These are phyloP conservation scores for Solanum ahanhuiri DNA, from an alignment of 257 asterid genomes.

Conservation along the genomic window DNA sequence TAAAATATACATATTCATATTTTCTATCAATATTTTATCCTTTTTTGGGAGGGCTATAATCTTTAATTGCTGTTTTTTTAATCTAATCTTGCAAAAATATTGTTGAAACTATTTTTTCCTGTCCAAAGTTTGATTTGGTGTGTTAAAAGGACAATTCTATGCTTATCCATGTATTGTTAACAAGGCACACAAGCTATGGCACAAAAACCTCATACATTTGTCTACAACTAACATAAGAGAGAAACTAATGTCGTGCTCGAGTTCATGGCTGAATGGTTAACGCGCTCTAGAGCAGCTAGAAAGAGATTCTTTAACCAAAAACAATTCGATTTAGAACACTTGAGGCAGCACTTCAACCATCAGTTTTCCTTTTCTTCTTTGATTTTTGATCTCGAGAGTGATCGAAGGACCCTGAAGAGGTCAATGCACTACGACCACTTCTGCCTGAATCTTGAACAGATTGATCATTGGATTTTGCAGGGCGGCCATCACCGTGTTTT, in stretches of 20 bases:
- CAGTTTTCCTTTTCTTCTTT: constrained; percentile 35
- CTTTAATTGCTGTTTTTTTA: neutral
- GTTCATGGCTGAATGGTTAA: neutral
- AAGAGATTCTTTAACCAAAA: neutral
- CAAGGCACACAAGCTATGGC: neutral
- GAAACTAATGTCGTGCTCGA: neutral
- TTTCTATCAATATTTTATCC: neutral
- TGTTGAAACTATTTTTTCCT: no score
- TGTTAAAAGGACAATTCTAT: neutral
- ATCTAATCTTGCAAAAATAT: neutral
- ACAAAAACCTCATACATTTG: neutral
- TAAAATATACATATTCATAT: no score
- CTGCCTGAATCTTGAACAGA: constrained; percentile 42
- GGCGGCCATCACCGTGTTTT: constrained; percentile 24
- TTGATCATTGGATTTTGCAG: constrained; percentile 13
- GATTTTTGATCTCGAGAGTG: constrained; percentile 32
- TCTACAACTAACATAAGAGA: neutral
- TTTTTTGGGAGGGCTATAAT: neutral
- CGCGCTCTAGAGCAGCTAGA: neutral
- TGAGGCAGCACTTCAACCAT: neutral
- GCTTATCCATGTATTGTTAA: neutral
- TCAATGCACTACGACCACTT: constrained; percentile 31
- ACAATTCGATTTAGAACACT: neutral
- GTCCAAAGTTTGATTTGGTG: no score
- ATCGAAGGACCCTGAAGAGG: constrained; percentile 34